Conservation (phyloP, 371 early-diverging fungal species). For the Mortierella sp. region DNA sequence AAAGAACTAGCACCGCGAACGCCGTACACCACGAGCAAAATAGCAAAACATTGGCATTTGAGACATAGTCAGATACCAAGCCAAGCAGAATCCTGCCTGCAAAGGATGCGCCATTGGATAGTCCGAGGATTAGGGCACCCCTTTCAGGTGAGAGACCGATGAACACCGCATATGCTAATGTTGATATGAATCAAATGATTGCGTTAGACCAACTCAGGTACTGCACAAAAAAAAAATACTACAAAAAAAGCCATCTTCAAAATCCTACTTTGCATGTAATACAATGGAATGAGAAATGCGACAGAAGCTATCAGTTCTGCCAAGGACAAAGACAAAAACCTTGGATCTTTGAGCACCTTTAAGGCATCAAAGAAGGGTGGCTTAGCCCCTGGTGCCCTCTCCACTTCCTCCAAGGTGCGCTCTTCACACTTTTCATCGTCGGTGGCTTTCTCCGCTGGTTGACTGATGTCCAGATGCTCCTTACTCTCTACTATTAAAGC, state of each 20-base stretch:
- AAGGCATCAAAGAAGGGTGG: constrained; percentile 39
- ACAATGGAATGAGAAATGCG: constrained; percentile 45
- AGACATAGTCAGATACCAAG: constrained; percentile 35
- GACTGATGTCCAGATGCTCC: constrained; percentile 16
- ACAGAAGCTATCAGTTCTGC: constrained; percentile 42
- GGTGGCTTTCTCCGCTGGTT: background rate
- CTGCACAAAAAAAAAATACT: background rate
- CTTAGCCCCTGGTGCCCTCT: background rate
- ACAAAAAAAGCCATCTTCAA: background rate
- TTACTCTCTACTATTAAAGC: constrained; percentile 35
- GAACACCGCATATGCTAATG: constrained; percentile 48
- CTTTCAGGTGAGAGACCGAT: constrained; percentile 32
- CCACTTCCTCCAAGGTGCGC: background rate
- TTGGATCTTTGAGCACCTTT: constrained; percentile 41
- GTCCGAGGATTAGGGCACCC: constrained; percentile 46
- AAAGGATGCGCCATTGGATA: constrained; percentile 51
- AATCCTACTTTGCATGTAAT: constrained; percentile 50
- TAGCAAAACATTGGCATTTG: constrained; percentile 34
- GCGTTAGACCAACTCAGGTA: background rate
- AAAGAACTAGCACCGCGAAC: constrained; percentile 38
- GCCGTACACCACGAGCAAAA: constrained; percentile 49
- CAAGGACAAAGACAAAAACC: constrained; percentile 39
- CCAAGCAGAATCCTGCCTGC: constrained; percentile 40
- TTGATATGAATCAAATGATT: background rate
- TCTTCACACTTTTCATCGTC: constrained; percentile 8